These are phyloP conservation scores for Eimeria falciformis DNA, from an alignment of 169 alveolate genomes.

Conservation along the genomic window DNA sequence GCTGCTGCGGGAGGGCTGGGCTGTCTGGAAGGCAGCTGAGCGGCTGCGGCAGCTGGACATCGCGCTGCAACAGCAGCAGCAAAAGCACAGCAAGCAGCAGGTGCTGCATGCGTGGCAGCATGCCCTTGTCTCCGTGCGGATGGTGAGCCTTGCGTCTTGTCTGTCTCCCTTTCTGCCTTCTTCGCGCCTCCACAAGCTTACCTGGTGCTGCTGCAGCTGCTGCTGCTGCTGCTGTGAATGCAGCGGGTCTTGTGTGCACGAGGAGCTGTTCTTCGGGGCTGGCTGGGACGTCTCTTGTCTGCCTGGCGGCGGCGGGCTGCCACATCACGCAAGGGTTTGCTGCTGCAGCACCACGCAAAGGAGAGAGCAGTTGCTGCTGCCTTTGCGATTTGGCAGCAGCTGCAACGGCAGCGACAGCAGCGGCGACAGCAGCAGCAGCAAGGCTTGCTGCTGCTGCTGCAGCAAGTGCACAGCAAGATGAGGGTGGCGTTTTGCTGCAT, in stretches of 20 bases:
- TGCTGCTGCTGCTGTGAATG: slow-evolving; percentile 4
- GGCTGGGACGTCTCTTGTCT: slow-evolving; percentile 35
- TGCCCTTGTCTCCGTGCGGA: slow-evolving; percentile 11
- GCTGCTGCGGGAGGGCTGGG: slow-evolving; percentile 29
- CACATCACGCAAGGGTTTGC: slow-evolving; percentile 4
- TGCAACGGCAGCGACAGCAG: slow-evolving; percentile 6
- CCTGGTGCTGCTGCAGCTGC: background rate
- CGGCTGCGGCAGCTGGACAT: slow-evolving; percentile 1
- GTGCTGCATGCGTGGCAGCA: slow-evolving; percentile 1
- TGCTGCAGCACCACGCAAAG: slow-evolving; percentile 34
- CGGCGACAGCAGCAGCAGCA: background rate
- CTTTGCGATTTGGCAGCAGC: slow-evolving; percentile 17
- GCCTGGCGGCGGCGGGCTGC: slow-evolving; percentile 44
- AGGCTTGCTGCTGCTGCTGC: slow-evolving; percentile 13
- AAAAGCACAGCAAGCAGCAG: slow-evolving; percentile 29
- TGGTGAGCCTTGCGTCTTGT: slow-evolving; percentile 16
- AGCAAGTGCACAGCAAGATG: background rate
- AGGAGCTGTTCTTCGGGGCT: slow-evolving; percentile 27
- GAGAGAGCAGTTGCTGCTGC: slow-evolving; percentile 1
- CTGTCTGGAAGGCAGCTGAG: slow-evolving; percentile 9
- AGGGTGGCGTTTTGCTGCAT: background rate
- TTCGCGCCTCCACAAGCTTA: too few species aligned
- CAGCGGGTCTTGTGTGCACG: slow-evolving; percentile 51
- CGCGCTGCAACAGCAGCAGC: slow-evolving; percentile 52
- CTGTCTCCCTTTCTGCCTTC: background rate